Percentiles rank a stretch among this genome's conserved stretches.
Conservation (phyloP, 495 filamentous ascomycete species). For the Xylaria curta region DNA sequence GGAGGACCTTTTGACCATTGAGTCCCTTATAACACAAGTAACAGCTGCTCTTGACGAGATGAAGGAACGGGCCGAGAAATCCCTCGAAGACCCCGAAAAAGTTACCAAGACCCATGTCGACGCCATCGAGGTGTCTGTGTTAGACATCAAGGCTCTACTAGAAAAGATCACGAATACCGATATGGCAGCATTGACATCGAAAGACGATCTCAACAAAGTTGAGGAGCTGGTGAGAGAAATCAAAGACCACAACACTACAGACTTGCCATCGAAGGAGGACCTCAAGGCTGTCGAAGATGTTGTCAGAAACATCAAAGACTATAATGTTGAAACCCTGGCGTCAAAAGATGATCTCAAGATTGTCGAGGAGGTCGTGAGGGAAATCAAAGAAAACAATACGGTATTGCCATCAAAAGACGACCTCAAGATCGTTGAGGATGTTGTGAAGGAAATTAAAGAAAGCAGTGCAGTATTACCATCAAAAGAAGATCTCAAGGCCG, state of each 20-base stretch:
- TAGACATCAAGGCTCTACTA: conserved; percentile 78
- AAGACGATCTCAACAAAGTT: conserved; percentile 60
- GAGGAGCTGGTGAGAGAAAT: conserved; percentile 70
- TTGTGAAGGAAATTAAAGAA: conserved; percentile 68
- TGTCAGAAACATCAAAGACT: conserved; percentile 65
- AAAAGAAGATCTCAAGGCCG: conserved; percentile 60
- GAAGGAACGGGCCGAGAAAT: conserved; percentile 69
- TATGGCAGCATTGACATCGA: conserved; percentile 68
- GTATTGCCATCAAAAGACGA: conserved; percentile 70
- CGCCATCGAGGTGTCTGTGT: conserved; percentile 75
- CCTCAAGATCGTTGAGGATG: conserved; percentile 54
- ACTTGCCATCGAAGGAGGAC: conserved; percentile 68
- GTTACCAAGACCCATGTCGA: conserved; percentile 81
- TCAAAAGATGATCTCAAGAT: conserved; percentile 65
- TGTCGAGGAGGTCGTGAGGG: conserved; percentile 63
- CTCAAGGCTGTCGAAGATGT: conserved; percentile 58
- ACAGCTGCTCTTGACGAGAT: conserved; percentile 76
- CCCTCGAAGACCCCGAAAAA: conserved; percentile 66
- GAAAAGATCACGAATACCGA: conserved; percentile 73
- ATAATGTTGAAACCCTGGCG: conserved; percentile 46
- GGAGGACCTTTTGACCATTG: conserved; percentile 77
- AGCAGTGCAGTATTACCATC: conserved; percentile 64
- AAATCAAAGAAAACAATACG: conserved; percentile 59
- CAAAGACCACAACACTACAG: conserved; percentile 35
- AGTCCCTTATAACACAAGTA: conserved; percentile 76